Percentiles rank a stretch among this genome's conserved stretches.
Evolutionary conservation across 2,329 filamentous ascomycete genomes (phyloP).

Genomic region (Raffaelea albimanens): DNA sequence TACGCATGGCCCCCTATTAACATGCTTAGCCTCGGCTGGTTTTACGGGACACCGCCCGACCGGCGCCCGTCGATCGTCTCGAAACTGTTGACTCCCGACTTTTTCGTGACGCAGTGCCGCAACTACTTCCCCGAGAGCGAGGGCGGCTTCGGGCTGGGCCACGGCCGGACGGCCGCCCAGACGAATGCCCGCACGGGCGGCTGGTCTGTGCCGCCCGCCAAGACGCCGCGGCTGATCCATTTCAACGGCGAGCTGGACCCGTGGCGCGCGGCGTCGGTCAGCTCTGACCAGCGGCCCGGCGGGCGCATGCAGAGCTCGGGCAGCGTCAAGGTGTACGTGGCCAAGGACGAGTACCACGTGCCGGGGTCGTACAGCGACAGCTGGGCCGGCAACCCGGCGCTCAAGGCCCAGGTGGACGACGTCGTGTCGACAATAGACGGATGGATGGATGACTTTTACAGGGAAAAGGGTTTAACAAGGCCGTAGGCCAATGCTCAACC

Average conservation of each 20-base stretch:
- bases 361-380: conserved; percentile 33
- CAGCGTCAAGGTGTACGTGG: conserved; percentile 21
- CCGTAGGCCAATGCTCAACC: neutral
- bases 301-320: conserved; percentile 25
- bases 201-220: conserved; percentile 19
- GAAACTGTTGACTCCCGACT: conserved; percentile 23
- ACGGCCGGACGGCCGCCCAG: conserved; percentile 20
- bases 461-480: conserved; percentile 16
- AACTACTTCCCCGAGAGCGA: conserved; percentile 30
- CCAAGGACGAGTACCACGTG: conserved; percentile 28
- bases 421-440: conserved; percentile 38
- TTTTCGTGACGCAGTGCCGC: conserved; percentile 34
- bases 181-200: conserved; percentile 30
- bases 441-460: conserved; percentile 45
- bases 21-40: conserved; percentile 27
- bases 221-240: conserved; percentile 28
- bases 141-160: conserved; percentile 23
- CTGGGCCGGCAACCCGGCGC: conserved; percentile 39
- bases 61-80: conserved; percentile 31
- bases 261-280: conserved; percentile 29
- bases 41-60: conserved; percentile 34
- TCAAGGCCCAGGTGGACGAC: conserved; percentile 37
- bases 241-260: conserved; percentile 31
- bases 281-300: conserved; percentile 26
- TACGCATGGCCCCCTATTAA: neutral